Conservation (phyloP, 192 early-diverging fungal genomes). For the Kappamyces sp. region DNA sequence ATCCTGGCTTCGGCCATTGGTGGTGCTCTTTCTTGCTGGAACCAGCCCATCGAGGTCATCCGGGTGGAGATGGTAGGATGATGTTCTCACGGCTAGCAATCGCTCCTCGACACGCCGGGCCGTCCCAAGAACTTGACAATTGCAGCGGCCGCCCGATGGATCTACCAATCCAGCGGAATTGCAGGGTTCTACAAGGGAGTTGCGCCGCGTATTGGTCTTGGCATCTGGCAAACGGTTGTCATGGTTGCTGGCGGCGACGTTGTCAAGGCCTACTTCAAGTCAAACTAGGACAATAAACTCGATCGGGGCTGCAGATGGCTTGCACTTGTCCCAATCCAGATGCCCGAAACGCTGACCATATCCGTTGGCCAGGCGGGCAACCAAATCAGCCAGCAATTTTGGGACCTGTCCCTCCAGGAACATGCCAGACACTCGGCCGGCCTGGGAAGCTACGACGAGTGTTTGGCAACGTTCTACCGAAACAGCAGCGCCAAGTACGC, state of each 20-base stretch:
- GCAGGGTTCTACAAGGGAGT: conserved; percentile 81
- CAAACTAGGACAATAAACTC: too few species aligned
- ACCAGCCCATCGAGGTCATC: conserved; percentile 89
- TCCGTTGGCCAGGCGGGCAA: conserved; percentile 54
- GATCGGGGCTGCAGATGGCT: too few species aligned
- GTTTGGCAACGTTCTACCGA: conserved; percentile 48
- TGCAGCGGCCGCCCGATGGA: conserved; percentile 66
- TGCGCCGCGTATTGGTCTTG: conserved; percentile 38
- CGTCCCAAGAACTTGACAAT: conserved; percentile 81
- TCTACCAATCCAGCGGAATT: conserved; percentile 77
- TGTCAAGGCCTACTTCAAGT: conserved; percentile 3
- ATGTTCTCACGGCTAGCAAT: conserved; percentile 35
- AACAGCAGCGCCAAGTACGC: conserved; percentile 29
- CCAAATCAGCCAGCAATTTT: conserved; percentile 52
- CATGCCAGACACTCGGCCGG: conserved; percentile 35
- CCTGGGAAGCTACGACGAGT: conserved; percentile 35
- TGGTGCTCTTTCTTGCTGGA: conserved; percentile 84
- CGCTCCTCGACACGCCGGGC: conserved; percentile 69
- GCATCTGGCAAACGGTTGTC: conserved; percentile 72
- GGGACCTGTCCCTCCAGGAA: conserved; percentile 54
- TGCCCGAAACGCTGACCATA: neutral
- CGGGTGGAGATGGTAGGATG: conserved; percentile 70
- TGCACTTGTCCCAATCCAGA: neutral
- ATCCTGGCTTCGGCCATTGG: conserved; percentile 70
- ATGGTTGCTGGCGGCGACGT: conserved; percentile 78